These are phyloP conservation scores for Parsonsia alboflavescens DNA, from an alignment of 257 asterid species.

Conservation along the genomic window DNA sequence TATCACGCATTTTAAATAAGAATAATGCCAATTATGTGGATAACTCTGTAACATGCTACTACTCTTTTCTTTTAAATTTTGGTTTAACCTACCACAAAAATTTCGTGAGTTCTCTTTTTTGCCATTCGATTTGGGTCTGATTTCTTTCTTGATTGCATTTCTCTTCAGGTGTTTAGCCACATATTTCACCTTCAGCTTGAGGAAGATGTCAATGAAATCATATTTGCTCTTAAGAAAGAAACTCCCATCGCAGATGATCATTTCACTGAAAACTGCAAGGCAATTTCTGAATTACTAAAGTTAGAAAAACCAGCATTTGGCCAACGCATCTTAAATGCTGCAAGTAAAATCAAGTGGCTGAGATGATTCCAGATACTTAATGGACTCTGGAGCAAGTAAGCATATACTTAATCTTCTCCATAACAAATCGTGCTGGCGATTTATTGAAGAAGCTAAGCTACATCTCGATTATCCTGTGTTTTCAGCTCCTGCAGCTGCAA, in stretches of 20 bases:
- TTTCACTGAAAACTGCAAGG: constrained; percentile 39
- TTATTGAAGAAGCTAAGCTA: no score
- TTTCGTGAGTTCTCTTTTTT: neutral
- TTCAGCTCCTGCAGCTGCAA: no score
- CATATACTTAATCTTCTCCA: no score
- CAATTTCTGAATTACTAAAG: constrained; percentile 34
- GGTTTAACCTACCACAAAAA: neutral
- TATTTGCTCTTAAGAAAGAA: constrained; percentile 64
- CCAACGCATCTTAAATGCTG: constrained; percentile 34
- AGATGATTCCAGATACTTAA: constrained; percentile 11
- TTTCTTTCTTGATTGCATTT: neutral
- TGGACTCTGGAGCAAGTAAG: neutral
- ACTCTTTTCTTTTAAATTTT: neutral
- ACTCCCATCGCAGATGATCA: constrained; percentile 33
- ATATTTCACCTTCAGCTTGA: constrained; percentile 63
- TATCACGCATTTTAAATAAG: neutral
- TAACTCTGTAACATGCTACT: neutral
- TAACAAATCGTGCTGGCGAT: neutral
- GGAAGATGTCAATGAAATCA: constrained; percentile 79
- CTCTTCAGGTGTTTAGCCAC: constrained; percentile 60
- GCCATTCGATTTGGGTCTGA: neutral
- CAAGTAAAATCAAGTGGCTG: constrained; percentile 43
- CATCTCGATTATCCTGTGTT: no score
- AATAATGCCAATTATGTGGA: neutral
- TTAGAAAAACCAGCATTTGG: constrained; percentile 36